phyloP scores from a whole-genome alignment of 805 yeast species.

The Scheffersomyces coipomensis region DNA sequence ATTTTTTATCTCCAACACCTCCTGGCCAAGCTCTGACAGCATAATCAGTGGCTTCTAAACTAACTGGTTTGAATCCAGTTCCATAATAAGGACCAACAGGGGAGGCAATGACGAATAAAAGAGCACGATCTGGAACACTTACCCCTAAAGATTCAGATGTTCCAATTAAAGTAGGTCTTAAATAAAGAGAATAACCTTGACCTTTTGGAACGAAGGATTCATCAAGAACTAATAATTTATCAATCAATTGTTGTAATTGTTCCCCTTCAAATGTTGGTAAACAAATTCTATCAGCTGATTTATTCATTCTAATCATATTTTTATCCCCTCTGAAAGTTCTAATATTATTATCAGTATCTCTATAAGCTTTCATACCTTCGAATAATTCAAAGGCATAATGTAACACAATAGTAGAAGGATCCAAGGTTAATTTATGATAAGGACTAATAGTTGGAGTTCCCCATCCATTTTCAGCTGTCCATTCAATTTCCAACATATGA shows the following conservation, averaged over 20 bases:
- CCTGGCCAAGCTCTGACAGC: conserved; percentile 99
- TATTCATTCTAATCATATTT: conserved; percentile 90
- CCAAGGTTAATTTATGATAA: conserved; percentile 70
- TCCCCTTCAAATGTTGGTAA: conserved; percentile 83
- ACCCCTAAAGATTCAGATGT: conserved; percentile 90
- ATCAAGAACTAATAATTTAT: conserved; percentile 74
- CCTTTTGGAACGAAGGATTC: conserved; percentile 78
- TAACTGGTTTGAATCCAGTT: conserved; percentile 94
- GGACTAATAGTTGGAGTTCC: conserved; percentile 82
- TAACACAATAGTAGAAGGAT: conserved; percentile 90
- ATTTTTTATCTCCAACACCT: conserved; percentile 93
- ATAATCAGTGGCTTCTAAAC: conserved; percentile 90
- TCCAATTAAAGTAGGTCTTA: conserved; percentile 95
- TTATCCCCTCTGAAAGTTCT: conserved; percentile 88
- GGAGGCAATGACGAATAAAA: conserved; percentile 82
- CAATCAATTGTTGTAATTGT: conserved; percentile 72
- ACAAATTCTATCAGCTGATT: conserved; percentile 86
- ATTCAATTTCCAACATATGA: conserved; percentile 86
- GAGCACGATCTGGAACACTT: conserved; percentile 74
- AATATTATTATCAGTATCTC: conserved; percentile 56
- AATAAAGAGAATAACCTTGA: conserved; percentile 85
- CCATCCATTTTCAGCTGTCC: conserved; percentile 83
- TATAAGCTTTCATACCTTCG: conserved; percentile 95
- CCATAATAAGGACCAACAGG: conserved; percentile 94
- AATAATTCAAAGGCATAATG: conserved; percentile 95